A percentile compares a stretch with the other conserved stretches of the same genome.
phyloP scores from a whole-genome alignment of 2,329 filamentous ascomycete species.

The Trichoderma simmonsii region DNA sequence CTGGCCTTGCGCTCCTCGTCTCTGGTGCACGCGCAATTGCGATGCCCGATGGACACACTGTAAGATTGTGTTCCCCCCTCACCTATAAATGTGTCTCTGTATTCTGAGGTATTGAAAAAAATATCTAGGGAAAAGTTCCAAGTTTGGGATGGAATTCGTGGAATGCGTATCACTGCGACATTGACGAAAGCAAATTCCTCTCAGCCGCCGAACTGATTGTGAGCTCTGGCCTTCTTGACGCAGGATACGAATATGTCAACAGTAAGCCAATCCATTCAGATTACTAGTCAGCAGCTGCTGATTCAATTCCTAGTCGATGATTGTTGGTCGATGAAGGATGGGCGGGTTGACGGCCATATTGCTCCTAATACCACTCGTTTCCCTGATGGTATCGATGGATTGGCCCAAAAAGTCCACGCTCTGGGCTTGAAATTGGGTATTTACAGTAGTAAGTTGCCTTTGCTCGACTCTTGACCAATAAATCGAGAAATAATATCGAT shows the following conservation, averaged over 20 bases:
- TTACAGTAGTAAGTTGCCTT: conserved; percentile 50
- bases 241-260: conserved; percentile 57
- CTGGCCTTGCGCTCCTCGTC: neutral
- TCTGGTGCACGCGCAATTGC: neutral
- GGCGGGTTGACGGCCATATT: conserved; percentile 34
- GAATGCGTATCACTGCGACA: conserved; percentile 52
- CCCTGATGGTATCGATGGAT: conserved; percentile 54
- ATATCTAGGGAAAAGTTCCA: conserved; percentile 29
- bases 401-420: conserved; percentile 52
- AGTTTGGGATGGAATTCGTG: conserved; percentile 50
- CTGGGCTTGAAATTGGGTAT: conserved; percentile 62
- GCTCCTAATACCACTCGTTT: conserved; percentile 50
- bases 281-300: neutral
- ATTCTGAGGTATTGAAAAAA: neutral
- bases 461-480: neutral
- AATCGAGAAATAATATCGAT: neutral
- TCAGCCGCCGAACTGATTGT: conserved; percentile 46
- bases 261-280: conserved; percentile 22
- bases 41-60: conserved; percentile 14
- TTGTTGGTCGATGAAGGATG: conserved; percentile 54
- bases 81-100: neutral
- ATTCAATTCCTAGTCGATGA: conserved; percentile 48
- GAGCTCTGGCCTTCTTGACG: conserved; percentile 47
- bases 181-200: conserved; percentile 48
- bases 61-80: neutral